Percentiles rank a stretch among this genome's conserved stretches.
Conservation (phyloP, 2,329 filamentous ascomycete species). For the Aureobasidium subglaciale region DNA sequence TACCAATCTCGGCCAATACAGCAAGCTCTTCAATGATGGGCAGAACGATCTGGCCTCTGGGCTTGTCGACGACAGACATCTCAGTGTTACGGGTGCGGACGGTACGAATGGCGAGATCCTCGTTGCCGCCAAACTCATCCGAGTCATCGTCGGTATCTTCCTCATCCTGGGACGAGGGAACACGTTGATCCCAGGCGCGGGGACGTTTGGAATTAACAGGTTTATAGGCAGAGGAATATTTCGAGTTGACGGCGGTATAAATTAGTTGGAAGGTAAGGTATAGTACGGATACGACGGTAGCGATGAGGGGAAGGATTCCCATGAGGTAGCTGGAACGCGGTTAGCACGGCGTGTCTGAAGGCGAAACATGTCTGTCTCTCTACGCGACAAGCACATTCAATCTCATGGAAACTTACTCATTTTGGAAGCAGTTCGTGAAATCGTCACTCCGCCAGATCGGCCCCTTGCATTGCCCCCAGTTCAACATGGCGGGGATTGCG, state of each 20-base stretch:
- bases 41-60: conserved; percentile 63
- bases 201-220: conserved; percentile 39
- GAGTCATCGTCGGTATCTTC: conserved; percentile 36
- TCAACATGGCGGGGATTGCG: conserved; percentile 39
- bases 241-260: conserved; percentile 46
- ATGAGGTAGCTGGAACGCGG: conserved; percentile 59
- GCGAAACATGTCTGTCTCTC: neutral
- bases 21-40: conserved; percentile 69
- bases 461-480: conserved; percentile 45
- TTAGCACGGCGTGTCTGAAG: conserved; percentile 15
- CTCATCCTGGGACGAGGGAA: conserved; percentile 21
- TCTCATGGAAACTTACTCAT: conserved; percentile 55
- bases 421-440: conserved; percentile 55
- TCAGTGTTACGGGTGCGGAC: conserved; percentile 43
- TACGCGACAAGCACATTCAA: too few species aligned
- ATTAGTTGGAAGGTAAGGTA: conserved; percentile 55
- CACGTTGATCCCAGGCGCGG: conserved; percentile 32
- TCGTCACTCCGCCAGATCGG: conserved; percentile 56
- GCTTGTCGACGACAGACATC: conserved; percentile 58
- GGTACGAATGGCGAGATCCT: conserved; percentile 48
- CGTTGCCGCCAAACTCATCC: conserved; percentile 53
- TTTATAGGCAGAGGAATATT: conserved; percentile 52
- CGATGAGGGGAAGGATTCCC: conserved; percentile 67
- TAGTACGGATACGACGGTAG: conserved; percentile 63
- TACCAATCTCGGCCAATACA: conserved; percentile 61